Evolutionary conservation across 768 basidiomycete genomes (phyloP), one percentile per base, ranked within the genome.

Genomic region (Boletus rubroflammeus): DNA sequence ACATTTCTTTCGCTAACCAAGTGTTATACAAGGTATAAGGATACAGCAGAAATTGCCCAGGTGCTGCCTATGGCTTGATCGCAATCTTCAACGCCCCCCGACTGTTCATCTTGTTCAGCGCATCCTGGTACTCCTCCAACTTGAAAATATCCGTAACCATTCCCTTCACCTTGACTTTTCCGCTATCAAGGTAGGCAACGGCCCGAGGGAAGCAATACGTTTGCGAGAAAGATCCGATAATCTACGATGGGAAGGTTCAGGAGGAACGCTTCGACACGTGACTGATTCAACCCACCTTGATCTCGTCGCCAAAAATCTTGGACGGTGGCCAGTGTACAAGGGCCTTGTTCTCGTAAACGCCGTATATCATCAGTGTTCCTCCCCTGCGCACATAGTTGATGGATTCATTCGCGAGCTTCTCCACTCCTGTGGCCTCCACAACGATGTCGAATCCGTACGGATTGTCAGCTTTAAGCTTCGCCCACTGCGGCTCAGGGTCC

Each of bases 361-460:
- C 93, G 63, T 96, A 96, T 41, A 92, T 80, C 85, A 92, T 85
- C 66, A 92, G 70, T 3, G 90, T 91, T 17, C 90, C 90, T 15
- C 90, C 90, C 28, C 90, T 75, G 32, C 90, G 79, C 25, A 96
- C 93, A 64, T 92, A 93, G 74, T 93, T 84, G 76, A 95, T 93
- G 55, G 89, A 78, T 29, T 91, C 86, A 63, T 93, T 86, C n/a
- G 89, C 92, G 39, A 96, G 71, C 63, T 84, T 85, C 72, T 93
- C 91, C 29, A 88, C 86, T 31, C 93, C 93, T 0, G 88, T 88
- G 42, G 86, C 86, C 66, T 89, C 87, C 42, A 76, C 80, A 17
- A 92, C 91, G n/a, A 91, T 83, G 67, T 93, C 91, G 66, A 94
- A 94, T 3, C 93, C 93, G 65, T 92, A 86, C 5, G 89, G 91